Conservation (phyloP, 768 basidiomycete species). For the Psilocybe subaeruginosa region DNA sequence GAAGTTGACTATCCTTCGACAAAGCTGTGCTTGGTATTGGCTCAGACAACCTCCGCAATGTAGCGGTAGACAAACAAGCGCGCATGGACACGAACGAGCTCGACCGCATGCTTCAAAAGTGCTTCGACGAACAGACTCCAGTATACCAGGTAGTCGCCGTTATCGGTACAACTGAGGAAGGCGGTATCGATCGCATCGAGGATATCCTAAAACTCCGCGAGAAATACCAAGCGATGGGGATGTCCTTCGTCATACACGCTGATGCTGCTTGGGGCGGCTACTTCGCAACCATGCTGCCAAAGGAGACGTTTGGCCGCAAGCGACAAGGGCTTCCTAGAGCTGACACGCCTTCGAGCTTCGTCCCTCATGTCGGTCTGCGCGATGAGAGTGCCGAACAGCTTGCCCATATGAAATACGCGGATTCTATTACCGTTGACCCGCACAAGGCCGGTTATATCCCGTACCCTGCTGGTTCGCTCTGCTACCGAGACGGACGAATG, state of each 20-base stretch:
- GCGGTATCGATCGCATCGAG: conserved; percentile 42
- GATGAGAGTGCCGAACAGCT: conserved; percentile 30
- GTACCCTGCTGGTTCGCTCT: conserved; percentile 44
- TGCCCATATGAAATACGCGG: conserved; percentile 25
- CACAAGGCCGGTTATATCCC: conserved; percentile 49
- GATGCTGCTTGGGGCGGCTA: conserved; percentile 53
- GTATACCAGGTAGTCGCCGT: conserved; percentile 47
- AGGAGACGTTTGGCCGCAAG: neutral
- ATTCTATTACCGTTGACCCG: conserved; percentile 42
- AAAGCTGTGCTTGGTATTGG: conserved; percentile 48
- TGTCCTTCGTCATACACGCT: conserved; percentile 15
- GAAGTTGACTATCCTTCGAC: neutral
- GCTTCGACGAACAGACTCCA: conserved; percentile 25
- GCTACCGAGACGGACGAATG: conserved; percentile 40
- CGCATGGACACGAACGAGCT: conserved; percentile 35
- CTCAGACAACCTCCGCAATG: conserved; percentile 33
- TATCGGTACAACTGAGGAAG: conserved; percentile 47
- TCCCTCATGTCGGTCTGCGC: conserved; percentile 9
- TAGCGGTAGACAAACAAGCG: conserved; percentile 38
- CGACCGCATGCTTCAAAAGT: conserved; percentile 25
- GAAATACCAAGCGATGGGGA: conserved; percentile 16
- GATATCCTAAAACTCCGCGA: conserved; percentile 37
- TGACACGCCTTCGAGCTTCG: neutral
- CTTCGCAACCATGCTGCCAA: conserved; percentile 26
- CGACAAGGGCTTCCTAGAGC: neutral